Evolutionary conservation across 169 alveolate genomes (phyloP).

Genomic region (Eimeria maxima): DNA sequence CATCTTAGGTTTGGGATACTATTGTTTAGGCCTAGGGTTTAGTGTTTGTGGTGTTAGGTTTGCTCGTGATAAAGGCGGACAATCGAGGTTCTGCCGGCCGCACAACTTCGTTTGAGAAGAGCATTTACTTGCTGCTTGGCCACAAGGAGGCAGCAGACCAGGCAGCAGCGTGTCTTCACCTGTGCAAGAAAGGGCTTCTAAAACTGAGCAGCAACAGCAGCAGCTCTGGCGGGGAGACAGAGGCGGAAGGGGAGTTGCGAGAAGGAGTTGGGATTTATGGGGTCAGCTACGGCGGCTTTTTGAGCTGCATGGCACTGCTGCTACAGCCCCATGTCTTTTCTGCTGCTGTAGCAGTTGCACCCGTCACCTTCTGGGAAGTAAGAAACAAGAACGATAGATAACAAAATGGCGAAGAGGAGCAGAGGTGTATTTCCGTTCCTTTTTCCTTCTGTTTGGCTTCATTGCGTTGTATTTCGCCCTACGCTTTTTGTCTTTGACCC

Average conservation of each 20-base stretch:
- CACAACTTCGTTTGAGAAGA: constrained; percentile 62
- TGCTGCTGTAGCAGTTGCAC: constrained; percentile 66
- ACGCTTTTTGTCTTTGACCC: neutral
- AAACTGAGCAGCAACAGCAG: constrained; percentile 22
- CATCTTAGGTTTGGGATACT: no score
- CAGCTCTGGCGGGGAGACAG: neutral
- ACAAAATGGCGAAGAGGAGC: no score
- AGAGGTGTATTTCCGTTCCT: no score
- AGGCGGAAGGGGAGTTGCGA: neutral
- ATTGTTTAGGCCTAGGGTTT: no score
- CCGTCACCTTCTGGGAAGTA: constrained; percentile 80
- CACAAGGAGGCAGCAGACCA: constrained; percentile 35
- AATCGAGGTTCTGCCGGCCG: constrained; percentile 56
- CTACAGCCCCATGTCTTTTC: constrained; percentile 53
- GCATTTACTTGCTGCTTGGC: constrained; percentile 46
- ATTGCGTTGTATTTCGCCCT: neutral
- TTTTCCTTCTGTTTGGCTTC: neutral
- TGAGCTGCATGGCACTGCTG: constrained; percentile 62
- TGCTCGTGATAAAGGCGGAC: constrained; percentile 75
- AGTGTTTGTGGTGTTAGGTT: constrained; percentile 19
- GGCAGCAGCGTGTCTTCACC: constrained; percentile 46
- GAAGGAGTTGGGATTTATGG: constrained; percentile 79
- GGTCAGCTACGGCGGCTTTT: constrained; percentile 73
- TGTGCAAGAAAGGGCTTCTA: neutral
- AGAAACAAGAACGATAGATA: no score